Evolutionary conservation across 495 filamentous ascomycete species (phyloP), one percentile per base, ranked within the genome.

Genomic region (Aspergillus sparsus): DNA sequence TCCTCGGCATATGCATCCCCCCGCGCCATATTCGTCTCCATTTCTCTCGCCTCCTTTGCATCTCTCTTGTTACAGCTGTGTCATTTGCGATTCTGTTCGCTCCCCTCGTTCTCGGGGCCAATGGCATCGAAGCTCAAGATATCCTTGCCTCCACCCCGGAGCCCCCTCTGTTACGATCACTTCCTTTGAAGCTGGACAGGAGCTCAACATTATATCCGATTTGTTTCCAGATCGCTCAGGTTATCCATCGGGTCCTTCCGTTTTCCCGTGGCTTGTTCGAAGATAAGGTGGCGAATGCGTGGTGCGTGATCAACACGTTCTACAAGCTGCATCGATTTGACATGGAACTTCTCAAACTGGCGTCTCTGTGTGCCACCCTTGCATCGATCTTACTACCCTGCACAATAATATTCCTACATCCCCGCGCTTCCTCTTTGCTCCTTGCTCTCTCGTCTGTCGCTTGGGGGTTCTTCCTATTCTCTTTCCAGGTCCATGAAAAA

Each of bases 401-500:
- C 62, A 73, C 84, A 12, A 80, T 96, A 51, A 80, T 97, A 10
- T 91, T 97, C 70, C 75, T 88, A 50, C 84, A 88, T 33, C 95
- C 95, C 0, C 82, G 83, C 11, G 90, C 88, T 53, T 84, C 87
- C 7, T 77, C 95, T 18, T 74, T 97, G 2, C 91, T 91, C 3
- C 83, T 89, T 8, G 90, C 89, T 0, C 78, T 97, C 15, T 87
- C 92, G 2, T 81, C 87, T 13, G 90, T 88, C 0, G 88, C 93
- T 1, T 98, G 94, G 94, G 94, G 89, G 3, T 98, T 98, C 78
- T 98, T 97, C 73, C 76, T 98, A 10, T 97, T 92, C 73, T 93
- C 89, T 54, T 98, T 96, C 74, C 94, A 98, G 64, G 94, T 98
- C 0, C 94, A 98, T 71, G 94, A 98, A 74, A 98, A 98, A 77